A percentile compares a stretch with the other conserved stretches of the same genome.
Evolutionary conservation across 345 rosid species (phyloP).

Genomic region (Salix brachista): DNA sequence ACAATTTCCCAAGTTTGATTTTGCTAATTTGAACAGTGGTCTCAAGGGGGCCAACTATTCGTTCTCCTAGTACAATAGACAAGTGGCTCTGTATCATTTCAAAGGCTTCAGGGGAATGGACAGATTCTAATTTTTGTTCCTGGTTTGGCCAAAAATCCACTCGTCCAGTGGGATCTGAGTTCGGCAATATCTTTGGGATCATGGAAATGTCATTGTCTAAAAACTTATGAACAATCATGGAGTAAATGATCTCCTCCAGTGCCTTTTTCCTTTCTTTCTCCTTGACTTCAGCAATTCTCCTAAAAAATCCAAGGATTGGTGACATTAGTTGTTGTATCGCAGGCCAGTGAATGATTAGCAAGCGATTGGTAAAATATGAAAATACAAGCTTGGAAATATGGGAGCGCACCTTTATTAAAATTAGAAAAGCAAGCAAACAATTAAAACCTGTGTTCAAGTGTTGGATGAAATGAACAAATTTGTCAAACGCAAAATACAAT

Average conservation of each 20-base stretch:
- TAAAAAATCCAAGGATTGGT: slow-evolving; percentile 17
- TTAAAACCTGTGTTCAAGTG: neutral
- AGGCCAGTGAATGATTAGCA: neutral
- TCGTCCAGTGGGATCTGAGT: slow-evolving; percentile 73
- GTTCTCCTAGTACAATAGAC: slow-evolving; percentile 69
- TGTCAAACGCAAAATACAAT: no score
- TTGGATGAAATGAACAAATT: no score
- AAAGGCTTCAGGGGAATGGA: slow-evolving; percentile 87
- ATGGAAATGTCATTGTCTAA: slow-evolving; percentile 58
- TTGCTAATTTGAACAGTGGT: slow-evolving; percentile 72
- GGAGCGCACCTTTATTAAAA: neutral
- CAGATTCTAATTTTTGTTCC: slow-evolving; percentile 72
- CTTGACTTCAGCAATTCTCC: slow-evolving; percentile 87
- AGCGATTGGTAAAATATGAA: neutral
- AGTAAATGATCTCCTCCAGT: slow-evolving; percentile 79
- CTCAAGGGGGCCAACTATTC: slow-evolving; percentile 66
- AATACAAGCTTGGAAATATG: neutral
- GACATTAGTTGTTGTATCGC: neutral
- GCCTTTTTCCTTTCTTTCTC: slow-evolving; percentile 66
- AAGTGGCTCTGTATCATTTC: slow-evolving; percentile 93
- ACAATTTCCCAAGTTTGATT: slow-evolving; percentile 80
- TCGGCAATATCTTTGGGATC: slow-evolving; percentile 65
- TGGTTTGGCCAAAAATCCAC: slow-evolving; percentile 95
- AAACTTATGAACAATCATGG: slow-evolving; percentile 70
- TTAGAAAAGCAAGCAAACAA: neutral